These are phyloP conservation scores for Stagonosporopsis chrysanthemi DNA, from an alignment of 2,329 filamentous ascomycete genomes.

Conservation along the genomic window DNA sequence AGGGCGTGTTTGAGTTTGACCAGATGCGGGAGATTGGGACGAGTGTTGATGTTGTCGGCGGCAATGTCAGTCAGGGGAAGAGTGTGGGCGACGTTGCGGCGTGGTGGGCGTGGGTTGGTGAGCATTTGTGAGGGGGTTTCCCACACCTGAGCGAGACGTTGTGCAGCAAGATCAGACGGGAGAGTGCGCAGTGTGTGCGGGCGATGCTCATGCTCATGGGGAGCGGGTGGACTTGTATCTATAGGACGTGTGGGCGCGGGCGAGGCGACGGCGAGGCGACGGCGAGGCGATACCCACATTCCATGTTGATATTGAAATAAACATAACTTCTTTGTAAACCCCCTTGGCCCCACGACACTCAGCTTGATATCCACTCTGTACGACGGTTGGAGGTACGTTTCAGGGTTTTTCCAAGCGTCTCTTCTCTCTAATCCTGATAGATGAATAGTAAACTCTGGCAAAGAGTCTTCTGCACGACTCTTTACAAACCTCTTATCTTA, in stretches of 20 bases:
- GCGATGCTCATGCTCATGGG: too few relatives aligned
- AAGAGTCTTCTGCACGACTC: too few relatives aligned
- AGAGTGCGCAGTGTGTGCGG: too few relatives aligned
- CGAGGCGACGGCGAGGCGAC: background rate
- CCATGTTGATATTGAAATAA: background rate
- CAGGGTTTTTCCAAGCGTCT: too few relatives aligned
- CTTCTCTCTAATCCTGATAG: too few relatives aligned
- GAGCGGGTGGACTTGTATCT: background rate
- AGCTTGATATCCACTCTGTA: too few relatives aligned
- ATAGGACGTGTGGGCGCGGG: background rate
- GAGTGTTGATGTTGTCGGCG: slow-evolving; percentile 77
- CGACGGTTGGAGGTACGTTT: too few relatives aligned
- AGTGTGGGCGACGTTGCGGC: slow-evolving; percentile 75
- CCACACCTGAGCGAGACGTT: too few relatives aligned
- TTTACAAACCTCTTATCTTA: too few relatives aligned
- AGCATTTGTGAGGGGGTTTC: slow-evolving; percentile 70
- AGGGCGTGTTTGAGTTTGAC: slow-evolving; percentile 77
- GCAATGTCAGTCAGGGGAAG: slow-evolving; percentile 66
- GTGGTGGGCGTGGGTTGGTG: slow-evolving; percentile 92
- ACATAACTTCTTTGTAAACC: background rate
- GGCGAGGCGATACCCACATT: slow-evolving; percentile 6
- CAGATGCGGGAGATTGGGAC: slow-evolving; percentile 86
- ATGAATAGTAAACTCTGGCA: too few relatives aligned
- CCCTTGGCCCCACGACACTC: background rate
- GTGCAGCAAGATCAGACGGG: too few relatives aligned